A percentile compares a stretch with the other conserved stretches of the same genome.
Conservation (phyloP, 2,329 filamentous ascomycete genomes). For the Mollisia scopiformis region DNA sequence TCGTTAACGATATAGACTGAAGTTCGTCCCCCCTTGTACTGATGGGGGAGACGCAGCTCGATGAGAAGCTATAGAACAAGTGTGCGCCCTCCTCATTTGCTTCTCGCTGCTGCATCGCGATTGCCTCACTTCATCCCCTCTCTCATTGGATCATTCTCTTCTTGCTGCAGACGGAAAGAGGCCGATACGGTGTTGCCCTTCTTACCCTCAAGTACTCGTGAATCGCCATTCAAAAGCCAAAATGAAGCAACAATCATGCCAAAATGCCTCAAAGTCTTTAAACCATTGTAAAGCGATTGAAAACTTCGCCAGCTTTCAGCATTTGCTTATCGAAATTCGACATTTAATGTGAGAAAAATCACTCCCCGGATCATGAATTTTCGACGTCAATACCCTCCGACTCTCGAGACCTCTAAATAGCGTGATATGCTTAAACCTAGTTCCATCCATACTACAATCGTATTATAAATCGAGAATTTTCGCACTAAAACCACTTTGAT, state of each 20-base stretch:
- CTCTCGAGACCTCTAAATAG: not conserved
- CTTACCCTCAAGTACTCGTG: not conserved
- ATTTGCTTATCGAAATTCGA: not conserved
- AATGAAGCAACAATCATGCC: not conserved
- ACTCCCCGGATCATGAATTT: slow-evolving; percentile 5
- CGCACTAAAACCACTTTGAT: not conserved
- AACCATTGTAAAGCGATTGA: not conserved
- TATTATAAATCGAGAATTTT: not conserved
- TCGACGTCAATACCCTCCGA: slow-evolving; percentile 4
- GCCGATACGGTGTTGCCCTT: too few species aligned
- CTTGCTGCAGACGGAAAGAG: not conserved
- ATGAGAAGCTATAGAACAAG: too few species aligned
- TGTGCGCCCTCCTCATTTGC: too few species aligned
- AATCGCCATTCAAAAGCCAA: not conserved
- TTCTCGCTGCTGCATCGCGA: too few species aligned
- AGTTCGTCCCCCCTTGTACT: too few species aligned
- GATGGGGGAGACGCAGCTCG: too few species aligned
- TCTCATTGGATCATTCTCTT: too few species aligned
- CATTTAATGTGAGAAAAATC: slow-evolving; percentile 1
- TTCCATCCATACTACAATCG: not conserved
- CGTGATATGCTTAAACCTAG: not conserved
- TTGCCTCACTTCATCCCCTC: too few species aligned
- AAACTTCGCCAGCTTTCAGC: not conserved
- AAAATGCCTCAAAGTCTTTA: not conserved
- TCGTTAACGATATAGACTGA: too few species aligned